Conservation (phyloP, 352 stramenopile species). For the Phytopythium kandeliae region DNA sequence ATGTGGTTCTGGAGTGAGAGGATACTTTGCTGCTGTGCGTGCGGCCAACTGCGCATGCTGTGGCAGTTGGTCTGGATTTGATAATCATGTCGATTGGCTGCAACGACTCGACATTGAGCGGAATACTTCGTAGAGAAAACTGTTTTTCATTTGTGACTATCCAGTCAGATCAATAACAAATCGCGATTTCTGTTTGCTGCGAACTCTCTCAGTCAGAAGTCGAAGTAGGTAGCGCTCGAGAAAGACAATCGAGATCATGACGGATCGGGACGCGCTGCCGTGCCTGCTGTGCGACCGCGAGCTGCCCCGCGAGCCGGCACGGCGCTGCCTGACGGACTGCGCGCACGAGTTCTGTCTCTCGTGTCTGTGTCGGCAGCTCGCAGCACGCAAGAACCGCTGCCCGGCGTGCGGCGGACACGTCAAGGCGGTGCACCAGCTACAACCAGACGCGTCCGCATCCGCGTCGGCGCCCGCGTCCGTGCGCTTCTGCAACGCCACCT, state of each 20-base stretch:
- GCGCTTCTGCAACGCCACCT: slow-evolving; percentile 79
- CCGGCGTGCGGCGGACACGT: slow-evolving; percentile 50
- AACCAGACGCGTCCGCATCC: slow-evolving; percentile 8
- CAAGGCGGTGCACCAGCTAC: slow-evolving; percentile 57
- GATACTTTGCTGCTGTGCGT: too few relatives aligned
- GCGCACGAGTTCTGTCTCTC: slow-evolving; percentile 75
- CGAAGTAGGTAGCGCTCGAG: too few relatives aligned
- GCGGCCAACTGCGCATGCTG: too few relatives aligned
- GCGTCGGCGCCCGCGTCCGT: slow-evolving; percentile 40
- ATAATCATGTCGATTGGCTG: too few relatives aligned
- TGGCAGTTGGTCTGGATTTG: too few relatives aligned
- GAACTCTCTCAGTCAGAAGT: too few relatives aligned
- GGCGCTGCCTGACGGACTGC: slow-evolving; percentile 70
- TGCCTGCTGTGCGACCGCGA: slow-evolving; percentile 53
- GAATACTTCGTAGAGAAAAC: too few relatives aligned
- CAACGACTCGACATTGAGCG: too few relatives aligned
- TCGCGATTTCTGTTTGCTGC: too few relatives aligned
- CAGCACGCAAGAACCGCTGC: slow-evolving; percentile 57
- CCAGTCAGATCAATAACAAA: too few relatives aligned
- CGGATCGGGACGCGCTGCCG: slow-evolving; percentile 12
- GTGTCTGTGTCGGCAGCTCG: slow-evolving; percentile 54
- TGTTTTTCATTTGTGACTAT: too few relatives aligned
- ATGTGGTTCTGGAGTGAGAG: too few relatives aligned
- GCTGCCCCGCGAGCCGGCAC: slow-evolving; percentile 23
- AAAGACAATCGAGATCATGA: slow-evolving; percentile 2